Base-by-base conservation (phyloP, 257 asterid genomes). In the Cruciata laevipes region DNA sequence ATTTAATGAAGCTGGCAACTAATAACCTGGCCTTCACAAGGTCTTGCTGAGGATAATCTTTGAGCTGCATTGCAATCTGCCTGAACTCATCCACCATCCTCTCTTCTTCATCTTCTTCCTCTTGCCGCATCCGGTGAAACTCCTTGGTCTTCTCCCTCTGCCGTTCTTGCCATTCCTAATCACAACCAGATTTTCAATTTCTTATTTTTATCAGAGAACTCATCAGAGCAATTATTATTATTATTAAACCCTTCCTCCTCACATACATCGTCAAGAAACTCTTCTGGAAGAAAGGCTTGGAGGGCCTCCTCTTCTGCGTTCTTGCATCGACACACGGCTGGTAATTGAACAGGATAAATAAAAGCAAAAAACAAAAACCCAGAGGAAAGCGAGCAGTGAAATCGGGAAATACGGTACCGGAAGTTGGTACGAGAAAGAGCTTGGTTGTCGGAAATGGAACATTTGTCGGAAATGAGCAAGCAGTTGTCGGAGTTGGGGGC, bases 161-260 rank as follows among this genome's bases (percentile, higher is more conserved):
- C 78, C 62, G 80, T 21, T 95, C 96, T 88, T 90, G 99, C 97
- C 99, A 93, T 83, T 93, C 97, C 99, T 93, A 78, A 65, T 1
- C 71, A 40, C 1, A 7, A 42, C 37, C 69, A 42, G 38, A 65
- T 64, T 51, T 18, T 40, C 9, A 32, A 32, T 18, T 35, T 42
- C 6, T 42, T 42, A 13, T 42, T 42, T 13, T 42, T 13, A 42
- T 12, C 32, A 0, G 49, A 27, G 18, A 13, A 65, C 8, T 27
- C 10, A 64, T 14, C 49, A 30, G 0, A 61, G n/a, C 42, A 65
- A 77, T 42, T 4, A 27, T 7, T 25, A 16, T 13, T 1, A 47
- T 47, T 42, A 62, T 0, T 27, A 27, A 56, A 37, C 18, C 63
- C n/a, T 32, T 59, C 27, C 20, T 59, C n/a, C 18, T 23, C 20